Evolutionary conservation across 208 protist species (phyloP).

Genomic region (Blastocrithidia nonstop): DNA sequence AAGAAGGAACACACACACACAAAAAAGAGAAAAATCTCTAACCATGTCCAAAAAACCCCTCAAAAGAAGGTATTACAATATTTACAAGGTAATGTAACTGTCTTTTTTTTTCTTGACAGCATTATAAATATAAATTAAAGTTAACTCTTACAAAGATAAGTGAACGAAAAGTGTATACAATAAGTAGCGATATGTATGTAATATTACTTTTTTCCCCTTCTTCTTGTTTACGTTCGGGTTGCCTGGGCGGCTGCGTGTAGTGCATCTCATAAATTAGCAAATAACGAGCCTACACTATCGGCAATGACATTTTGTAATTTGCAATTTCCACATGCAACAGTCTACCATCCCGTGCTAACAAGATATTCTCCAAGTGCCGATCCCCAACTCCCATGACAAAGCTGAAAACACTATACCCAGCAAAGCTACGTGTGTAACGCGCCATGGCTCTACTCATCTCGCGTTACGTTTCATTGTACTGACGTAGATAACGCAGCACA

Average conservation of each 20-base stretch:
- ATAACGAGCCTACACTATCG: constrained; percentile 86
- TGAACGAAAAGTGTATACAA: background rate
- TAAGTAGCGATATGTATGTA: background rate
- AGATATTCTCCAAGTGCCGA: constrained; percentile 92
- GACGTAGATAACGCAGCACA: constrained; percentile 46
- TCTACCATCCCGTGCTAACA: constrained; percentile 84
- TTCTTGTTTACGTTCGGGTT: constrained; percentile 20
- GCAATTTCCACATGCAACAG: constrained; percentile 98
- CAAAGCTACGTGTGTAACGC: constrained; percentile 92
- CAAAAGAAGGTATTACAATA: too few relatives aligned
- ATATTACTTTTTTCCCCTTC: background rate
- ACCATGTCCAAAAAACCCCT: too few relatives aligned
- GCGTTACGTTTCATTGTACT: constrained; percentile 57
- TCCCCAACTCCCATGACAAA: constrained; percentile 96
- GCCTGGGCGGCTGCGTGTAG: constrained; percentile 77
- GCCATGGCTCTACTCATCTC: constrained; percentile 63
- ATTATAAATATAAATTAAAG: background rate
- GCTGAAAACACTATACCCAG: constrained; percentile 94
- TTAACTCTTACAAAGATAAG: background rate
- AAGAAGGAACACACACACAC: background rate
- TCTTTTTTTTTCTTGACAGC: background rate
- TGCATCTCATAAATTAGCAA: constrained; percentile 84
- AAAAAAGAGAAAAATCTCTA: too few relatives aligned
- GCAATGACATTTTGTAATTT: constrained; percentile 88
- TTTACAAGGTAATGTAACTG: background rate